Percentiles rank a stretch among this genome's conserved stretches.
phyloP scores from a whole-genome alignment of 2,329 filamentous ascomycete species.

The Stemphylium vesicarium region DNA sequence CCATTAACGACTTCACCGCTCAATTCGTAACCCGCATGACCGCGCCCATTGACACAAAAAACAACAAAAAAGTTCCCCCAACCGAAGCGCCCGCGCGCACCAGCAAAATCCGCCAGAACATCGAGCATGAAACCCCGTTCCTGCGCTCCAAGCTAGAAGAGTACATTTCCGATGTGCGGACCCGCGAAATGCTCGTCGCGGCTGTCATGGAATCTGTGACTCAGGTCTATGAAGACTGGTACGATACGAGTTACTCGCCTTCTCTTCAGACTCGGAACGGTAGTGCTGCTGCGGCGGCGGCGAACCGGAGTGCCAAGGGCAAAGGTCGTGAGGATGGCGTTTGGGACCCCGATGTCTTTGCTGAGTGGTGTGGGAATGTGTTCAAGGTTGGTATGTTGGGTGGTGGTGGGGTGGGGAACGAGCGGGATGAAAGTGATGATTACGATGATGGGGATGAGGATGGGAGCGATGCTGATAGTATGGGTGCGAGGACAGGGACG shows the following conservation, averaged over 20 bases:
- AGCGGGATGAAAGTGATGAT: slow-evolving; percentile 12
- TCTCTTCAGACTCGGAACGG: slow-evolving; percentile 28
- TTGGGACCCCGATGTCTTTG: slow-evolving; percentile 70
- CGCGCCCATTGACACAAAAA: slow-evolving; percentile 47
- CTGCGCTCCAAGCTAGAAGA: slow-evolving; percentile 64
- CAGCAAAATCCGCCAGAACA: slow-evolving; percentile 58
- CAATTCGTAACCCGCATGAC: slow-evolving; percentile 65
- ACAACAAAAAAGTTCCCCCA: slow-evolving; percentile 30
- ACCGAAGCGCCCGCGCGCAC: slow-evolving; percentile 39
- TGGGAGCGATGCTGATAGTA: slow-evolving; percentile 36
- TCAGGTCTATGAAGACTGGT: slow-evolving; percentile 69
- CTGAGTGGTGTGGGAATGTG: slow-evolving; percentile 65
- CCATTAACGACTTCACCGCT: slow-evolving; percentile 71
- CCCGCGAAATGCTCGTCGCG: slow-evolving; percentile 69
- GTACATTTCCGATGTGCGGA: slow-evolving; percentile 69
- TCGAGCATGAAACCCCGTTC: slow-evolving; percentile 64
- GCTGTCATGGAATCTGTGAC: slow-evolving; percentile 70
- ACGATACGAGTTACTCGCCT: slow-evolving; percentile 57
- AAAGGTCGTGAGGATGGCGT: slow-evolving; percentile 67
- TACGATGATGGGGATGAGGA: slow-evolving; percentile 34
- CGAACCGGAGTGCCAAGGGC: slow-evolving; percentile 27
- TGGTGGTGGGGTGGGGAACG: slow-evolving; percentile 33
- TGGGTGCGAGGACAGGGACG: slow-evolving; percentile 33
- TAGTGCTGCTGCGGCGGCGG: neutral
- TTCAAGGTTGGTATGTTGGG: slow-evolving; percentile 62